A percentile compares a stretch with the other conserved stretches of the same genome.
These are phyloP conservation scores for Diaporthe vaccinii DNA, from an alignment of 2,329 filamentous ascomycete genomes.

Conservation along the genomic window DNA sequence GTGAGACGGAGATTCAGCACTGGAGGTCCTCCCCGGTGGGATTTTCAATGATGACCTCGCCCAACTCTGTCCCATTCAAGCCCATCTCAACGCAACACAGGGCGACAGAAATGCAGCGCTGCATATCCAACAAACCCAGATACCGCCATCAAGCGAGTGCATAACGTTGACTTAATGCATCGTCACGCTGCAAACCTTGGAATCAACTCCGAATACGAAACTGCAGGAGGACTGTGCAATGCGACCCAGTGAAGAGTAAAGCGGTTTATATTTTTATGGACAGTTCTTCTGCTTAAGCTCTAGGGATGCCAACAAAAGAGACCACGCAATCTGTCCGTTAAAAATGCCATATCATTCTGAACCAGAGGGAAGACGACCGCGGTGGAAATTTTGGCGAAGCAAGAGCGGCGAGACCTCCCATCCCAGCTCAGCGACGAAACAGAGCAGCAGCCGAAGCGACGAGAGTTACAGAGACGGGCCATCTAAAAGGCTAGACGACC, in stretches of 20 bases:
- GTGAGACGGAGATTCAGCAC: neutral
- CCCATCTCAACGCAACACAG: neutral
- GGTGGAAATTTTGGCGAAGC: slow-evolving; percentile 17
- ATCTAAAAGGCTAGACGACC: neutral
- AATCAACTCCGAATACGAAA: neutral
- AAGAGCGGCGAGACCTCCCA: neutral
- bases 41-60: slow-evolving; percentile 5
- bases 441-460: slow-evolving; percentile 10
- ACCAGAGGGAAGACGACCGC: neutral
- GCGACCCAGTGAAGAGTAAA: neutral
- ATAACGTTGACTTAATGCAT: neutral
- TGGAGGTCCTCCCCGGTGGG: neutral
- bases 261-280: no score
- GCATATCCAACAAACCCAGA: neutral
- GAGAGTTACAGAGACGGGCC: neutral
- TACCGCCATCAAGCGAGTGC: neutral
- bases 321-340: neutral
- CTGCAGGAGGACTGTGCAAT: neutral
- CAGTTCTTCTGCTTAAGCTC: neutral
- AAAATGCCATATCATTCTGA: slow-evolving; percentile 1
- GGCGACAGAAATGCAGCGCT: neutral
- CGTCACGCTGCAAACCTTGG: neutral
- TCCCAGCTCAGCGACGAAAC: neutral
- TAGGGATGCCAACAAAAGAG: neutral
- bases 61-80: neutral